phyloP scores from a whole-genome alignment of 2,329 filamentous ascomycete genomes.

The Cladophialophora psammophila region DNA sequence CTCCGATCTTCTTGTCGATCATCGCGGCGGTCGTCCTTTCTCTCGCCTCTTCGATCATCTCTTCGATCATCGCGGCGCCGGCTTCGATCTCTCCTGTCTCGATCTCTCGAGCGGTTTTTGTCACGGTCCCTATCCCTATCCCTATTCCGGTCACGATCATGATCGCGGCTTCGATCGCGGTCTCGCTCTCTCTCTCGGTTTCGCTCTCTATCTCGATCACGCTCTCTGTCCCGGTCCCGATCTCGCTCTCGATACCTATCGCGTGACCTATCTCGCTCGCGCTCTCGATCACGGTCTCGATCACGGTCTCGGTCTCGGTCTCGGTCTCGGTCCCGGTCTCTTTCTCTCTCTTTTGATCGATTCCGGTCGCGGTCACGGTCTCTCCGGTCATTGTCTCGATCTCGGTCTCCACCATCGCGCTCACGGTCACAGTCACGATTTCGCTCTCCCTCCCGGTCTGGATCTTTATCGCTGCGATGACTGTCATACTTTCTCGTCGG shows the following conservation, averaged over 20 bases:
- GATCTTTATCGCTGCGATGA: conserved; percentile 39
- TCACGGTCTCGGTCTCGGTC: conserved; percentile 31
- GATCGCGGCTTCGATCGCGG: conserved; percentile 7
- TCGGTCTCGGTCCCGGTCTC: conserved; percentile 37
- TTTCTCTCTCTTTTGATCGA: conserved; percentile 27
- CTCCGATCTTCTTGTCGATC: conserved; percentile 22
- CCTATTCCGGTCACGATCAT: conserved; percentile 24
- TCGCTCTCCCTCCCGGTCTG: conserved; percentile 36
- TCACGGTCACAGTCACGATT: conserved; percentile 32
- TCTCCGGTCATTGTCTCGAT: conserved; percentile 25
- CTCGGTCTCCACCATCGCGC: conserved; percentile 29
- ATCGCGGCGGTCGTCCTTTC: conserved; percentile 25
- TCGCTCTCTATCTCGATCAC: conserved; percentile 25
- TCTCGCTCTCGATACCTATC: conserved; percentile 43
- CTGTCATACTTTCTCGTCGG: conserved; percentile 40
- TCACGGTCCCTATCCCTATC: conserved; percentile 30
- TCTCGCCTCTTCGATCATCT: conserved; percentile 25
- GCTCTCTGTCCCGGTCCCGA: conserved; percentile 42
- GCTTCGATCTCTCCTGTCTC: conserved; percentile 37
- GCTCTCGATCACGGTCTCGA: conserved; percentile 26
- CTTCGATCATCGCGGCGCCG: conserved; percentile 29
- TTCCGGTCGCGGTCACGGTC: conserved; percentile 28
- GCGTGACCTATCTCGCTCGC: conserved; percentile 32
- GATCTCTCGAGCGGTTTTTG: conserved; percentile 22
- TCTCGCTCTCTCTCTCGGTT: conserved; percentile 28